Percentiles rank a stretch among this genome's conserved stretches.
These are phyloP conservation scores for Neonectria coccinea DNA, from an alignment of 2,329 filamentous ascomycete species.

Conservation along the genomic window DNA sequence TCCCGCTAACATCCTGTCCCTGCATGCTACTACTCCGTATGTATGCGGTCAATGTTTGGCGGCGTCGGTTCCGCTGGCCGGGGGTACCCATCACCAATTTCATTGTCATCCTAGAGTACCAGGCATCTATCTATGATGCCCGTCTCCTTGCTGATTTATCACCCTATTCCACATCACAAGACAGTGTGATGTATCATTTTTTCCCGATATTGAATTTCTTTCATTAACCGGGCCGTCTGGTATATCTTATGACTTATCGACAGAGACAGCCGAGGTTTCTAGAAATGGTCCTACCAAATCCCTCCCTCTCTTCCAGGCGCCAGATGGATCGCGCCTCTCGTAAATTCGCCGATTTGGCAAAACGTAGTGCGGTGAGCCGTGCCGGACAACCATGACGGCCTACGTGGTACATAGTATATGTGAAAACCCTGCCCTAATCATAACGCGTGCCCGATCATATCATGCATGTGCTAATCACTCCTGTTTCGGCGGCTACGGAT, in stretches of 20 bases:
- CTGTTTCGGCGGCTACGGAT: conserved; percentile 35
- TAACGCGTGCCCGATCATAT: conserved; percentile 23
- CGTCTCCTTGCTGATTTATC: conserved; percentile 4
- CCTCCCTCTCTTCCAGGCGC: not conserved
- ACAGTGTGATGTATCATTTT: conserved; percentile 16
- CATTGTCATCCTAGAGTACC: conserved; percentile 9
- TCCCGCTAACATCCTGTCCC: conserved; percentile 23
- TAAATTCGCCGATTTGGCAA: conserved; percentile 5
- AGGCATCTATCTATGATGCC: not conserved
- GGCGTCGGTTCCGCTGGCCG: conserved; percentile 19
- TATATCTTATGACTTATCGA: conserved; percentile 15
- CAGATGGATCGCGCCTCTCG: conserved; percentile 5
- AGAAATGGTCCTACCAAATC: not conserved
- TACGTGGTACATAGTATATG: not conserved
- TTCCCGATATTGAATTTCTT: conserved; percentile 8
- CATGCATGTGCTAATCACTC: conserved; percentile 25
- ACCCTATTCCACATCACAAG: conserved; percentile 20
- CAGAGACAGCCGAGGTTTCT: not conserved
- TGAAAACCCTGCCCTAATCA: conserved; percentile 20
- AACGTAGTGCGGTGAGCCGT: not conserved
- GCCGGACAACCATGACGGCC: conserved; percentile 8
- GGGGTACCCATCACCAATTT: conserved; percentile 21
- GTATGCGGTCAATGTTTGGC: conserved; percentile 12
- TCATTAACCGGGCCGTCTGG: conserved; percentile 4
- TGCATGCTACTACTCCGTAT: conserved; percentile 26